A percentile compares a stretch with the other conserved stretches of the same genome.
phyloP scores from a whole-genome alignment of 805 yeast species.

The Candida berthetii region DNA sequence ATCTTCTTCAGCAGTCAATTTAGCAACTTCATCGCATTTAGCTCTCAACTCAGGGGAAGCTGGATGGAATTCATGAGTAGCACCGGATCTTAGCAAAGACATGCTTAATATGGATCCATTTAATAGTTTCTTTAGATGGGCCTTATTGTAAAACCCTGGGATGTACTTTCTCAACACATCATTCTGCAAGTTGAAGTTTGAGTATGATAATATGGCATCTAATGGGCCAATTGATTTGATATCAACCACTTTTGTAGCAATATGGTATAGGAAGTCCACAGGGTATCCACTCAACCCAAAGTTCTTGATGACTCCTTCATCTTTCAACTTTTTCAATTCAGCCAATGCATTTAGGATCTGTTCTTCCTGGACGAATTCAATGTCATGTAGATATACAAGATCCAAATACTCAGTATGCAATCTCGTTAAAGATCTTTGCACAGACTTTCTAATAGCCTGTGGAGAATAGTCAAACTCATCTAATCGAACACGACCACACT shows the following conservation, averaged over 20 bases:
- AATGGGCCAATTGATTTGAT: slow-evolving; percentile 48
- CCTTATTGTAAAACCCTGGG: slow-evolving; percentile 41
- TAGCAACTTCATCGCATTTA: slow-evolving; percentile 33
- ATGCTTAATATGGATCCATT: slow-evolving; percentile 86
- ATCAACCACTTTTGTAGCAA: slow-evolving; percentile 34
- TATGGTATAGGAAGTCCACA: slow-evolving; percentile 52
- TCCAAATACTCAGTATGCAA: slow-evolving; percentile 68
- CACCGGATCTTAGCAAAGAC: slow-evolving; percentile 70
- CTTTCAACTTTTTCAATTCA: slow-evolving; percentile 52
- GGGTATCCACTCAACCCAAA: slow-evolving; percentile 90
- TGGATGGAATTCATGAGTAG: slow-evolving; percentile 78
- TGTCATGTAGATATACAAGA: slow-evolving; percentile 81
- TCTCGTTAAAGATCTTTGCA: slow-evolving; percentile 60
- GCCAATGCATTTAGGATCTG: slow-evolving; percentile 57
- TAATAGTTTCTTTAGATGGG: slow-evolving; percentile 52
- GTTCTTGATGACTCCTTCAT: slow-evolving; percentile 53
- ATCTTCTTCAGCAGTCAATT: slow-evolving; percentile 27
- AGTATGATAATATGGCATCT: slow-evolving; percentile 74
- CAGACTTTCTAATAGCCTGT: slow-evolving; percentile 52
- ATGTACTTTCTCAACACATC: slow-evolving; percentile 40
- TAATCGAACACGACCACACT: slow-evolving; percentile 71
- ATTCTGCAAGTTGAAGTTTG: slow-evolving; percentile 81
- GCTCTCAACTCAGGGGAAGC: slow-evolving; percentile 52
- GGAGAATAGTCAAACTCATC: slow-evolving; percentile 74
- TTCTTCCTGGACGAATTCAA: slow-evolving; percentile 64